A percentile compares a stretch with the other conserved stretches of the same genome.
phyloP scores from a whole-genome alignment of 371 early-diverging fungal genomes.

The Mortierella sp. region DNA sequence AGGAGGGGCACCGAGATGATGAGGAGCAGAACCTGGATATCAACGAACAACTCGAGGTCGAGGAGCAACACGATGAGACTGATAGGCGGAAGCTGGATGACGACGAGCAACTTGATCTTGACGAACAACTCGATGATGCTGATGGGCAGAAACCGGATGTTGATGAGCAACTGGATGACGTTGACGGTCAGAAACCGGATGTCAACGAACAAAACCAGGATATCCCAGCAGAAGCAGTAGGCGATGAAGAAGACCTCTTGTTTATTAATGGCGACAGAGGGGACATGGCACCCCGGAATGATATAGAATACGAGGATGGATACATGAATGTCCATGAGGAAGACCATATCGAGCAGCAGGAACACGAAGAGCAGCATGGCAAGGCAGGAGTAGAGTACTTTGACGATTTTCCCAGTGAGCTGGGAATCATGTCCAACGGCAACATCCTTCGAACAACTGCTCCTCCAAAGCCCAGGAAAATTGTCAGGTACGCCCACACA shows the following conservation, averaged over 20 bases:
- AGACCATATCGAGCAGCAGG: conserved; percentile 40
- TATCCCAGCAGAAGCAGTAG: background rate
- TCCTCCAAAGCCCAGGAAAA: conserved; percentile 24
- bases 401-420: conserved; percentile 52
- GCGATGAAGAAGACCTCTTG: background rate
- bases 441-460: conserved; percentile 28
- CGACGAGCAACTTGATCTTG: background rate
- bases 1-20: background rate
- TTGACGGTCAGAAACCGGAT: background rate
- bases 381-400: conserved; percentile 24
- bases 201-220: background rate
- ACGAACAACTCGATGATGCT: background rate
- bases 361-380: conserved; percentile 34
- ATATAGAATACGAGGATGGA: conserved; percentile 33
- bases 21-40: background rate
- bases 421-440: conserved; percentile 56
- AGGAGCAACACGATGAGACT: background rate
- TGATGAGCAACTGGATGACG: background rate
- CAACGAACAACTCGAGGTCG: background rate
- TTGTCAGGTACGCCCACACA: conserved; percentile 16
- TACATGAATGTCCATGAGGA: conserved; percentile 40
- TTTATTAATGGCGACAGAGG: background rate
- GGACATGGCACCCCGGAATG: conserved; percentile 7
- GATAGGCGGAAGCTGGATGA: background rate
- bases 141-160: background rate